These are phyloP conservation scores for Annulohypoxylon bovei DNA, from an alignment of 495 filamentous ascomycete species.

Conservation along the genomic window DNA sequence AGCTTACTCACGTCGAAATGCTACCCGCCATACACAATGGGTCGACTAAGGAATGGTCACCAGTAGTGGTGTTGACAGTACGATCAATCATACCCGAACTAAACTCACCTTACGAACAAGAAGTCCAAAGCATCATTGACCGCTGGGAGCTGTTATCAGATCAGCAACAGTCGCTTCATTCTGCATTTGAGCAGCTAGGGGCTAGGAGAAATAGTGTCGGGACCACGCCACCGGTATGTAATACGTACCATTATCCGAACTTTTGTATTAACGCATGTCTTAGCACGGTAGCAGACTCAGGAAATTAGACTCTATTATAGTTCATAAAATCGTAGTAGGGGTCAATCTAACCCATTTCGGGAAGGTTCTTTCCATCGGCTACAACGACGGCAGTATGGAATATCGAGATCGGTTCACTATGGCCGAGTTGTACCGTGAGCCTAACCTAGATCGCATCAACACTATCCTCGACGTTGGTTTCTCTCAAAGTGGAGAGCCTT, in stretches of 20 bases:
- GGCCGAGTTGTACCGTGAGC: conserved; percentile 68
- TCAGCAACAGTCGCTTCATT: conserved; percentile 68
- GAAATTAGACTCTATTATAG: conserved; percentile 69
- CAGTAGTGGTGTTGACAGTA: conserved; percentile 74
- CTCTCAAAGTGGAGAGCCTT: conserved; percentile 32
- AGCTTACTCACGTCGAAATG: conserved; percentile 73
- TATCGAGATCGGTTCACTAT: conserved; percentile 79
- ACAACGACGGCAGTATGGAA: conserved; percentile 79
- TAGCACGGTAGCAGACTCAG: conserved; percentile 70
- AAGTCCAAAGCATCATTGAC: conserved; percentile 73
- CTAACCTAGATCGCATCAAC: conserved; percentile 67
- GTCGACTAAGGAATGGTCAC: conserved; percentile 58
- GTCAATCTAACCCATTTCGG: conserved; percentile 72
- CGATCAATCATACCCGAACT: conserved; percentile 69
- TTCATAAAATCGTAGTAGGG: conserved; percentile 74
- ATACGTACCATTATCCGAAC: neutral
- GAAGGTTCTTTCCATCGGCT: conserved; percentile 72
- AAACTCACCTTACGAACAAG: conserved; percentile 66
- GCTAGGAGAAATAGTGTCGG: conserved; percentile 67
- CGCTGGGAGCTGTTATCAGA: conserved; percentile 78
- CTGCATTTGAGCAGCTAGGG: conserved; percentile 77
- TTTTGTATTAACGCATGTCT: conserved; percentile 20
- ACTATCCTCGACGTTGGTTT: conserved; percentile 43
- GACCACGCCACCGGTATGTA: conserved; percentile 54
- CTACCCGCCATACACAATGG: conserved; percentile 67